Evolutionary conservation across 2,329 filamentous ascomycete genomes (phyloP).

Genomic region (Calonectria pseudoreteaudii): DNA sequence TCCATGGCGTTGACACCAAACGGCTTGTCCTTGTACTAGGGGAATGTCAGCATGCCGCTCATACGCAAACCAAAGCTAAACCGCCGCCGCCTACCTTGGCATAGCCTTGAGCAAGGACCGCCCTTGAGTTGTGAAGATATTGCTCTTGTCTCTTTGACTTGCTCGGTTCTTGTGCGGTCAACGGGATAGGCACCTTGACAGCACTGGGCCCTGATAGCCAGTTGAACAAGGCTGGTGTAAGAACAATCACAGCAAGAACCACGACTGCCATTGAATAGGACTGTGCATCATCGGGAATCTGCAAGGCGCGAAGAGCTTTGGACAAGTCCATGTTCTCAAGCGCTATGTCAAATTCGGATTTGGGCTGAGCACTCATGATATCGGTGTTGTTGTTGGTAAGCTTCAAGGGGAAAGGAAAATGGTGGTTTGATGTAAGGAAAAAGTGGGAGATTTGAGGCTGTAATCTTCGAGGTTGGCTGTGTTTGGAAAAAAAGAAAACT

Average conservation of each 20-base stretch:
- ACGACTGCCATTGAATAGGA: neutral
- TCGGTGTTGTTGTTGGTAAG: neutral
- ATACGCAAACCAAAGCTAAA: neutral
- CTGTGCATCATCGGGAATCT: neutral
- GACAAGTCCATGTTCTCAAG: neutral
- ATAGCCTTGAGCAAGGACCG: neutral
- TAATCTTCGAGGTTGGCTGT: neutral
- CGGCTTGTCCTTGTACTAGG: conserved; percentile 7
- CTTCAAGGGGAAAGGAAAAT: neutral
- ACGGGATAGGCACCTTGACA: conserved; percentile 5
- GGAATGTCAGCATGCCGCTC: neutral
- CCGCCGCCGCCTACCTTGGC: neutral
- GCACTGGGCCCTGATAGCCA: neutral
- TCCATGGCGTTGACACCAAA: conserved; percentile 1
- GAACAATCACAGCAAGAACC: neutral
- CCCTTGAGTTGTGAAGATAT: neutral
- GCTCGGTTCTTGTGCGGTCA: neutral
- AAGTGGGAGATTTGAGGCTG: neutral
- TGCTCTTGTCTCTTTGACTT: conserved; percentile 4
- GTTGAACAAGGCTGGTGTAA: neutral
- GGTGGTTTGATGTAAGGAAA: neutral
- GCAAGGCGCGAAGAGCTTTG: neutral
- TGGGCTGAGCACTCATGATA: neutral
- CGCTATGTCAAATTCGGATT: neutral
- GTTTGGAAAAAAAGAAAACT: neutral